Evolutionary conservation across 305 asterid species (phyloP), one percentile per base, ranked within the genome.

Genomic region (Solanum chacoense): DNA sequence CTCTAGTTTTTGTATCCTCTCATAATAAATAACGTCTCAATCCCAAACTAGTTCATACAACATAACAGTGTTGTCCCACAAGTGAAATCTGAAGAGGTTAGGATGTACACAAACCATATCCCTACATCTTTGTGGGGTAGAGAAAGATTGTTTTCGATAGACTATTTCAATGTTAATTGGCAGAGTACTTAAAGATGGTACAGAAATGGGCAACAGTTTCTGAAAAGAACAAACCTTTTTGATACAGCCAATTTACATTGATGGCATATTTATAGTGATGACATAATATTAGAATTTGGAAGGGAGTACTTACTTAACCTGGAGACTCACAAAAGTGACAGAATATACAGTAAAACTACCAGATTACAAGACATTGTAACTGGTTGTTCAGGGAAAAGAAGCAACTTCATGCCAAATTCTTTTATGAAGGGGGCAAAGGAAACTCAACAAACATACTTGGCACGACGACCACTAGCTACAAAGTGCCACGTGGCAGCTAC

Each of bases 211-310:
- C 7, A 73, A 20, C 24, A 16, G 79, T 40, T 14, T 81, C 86
- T 81, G 72, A 81, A 81, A 73, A 31, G 40, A 83, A 50, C 72
- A 45, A 29, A 81, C 86, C 72, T 81, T 45, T 75, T 81, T 81
- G 72, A 45, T 81, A 83, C 86, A 83, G 87, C 22, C 87, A 83
- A 50, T 83, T 83, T 83, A 83, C 87, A 83, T 29, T 50, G 42
- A 83, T 50, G 73, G 42, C 87, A 50, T 83, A 83, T 83, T 50
- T 83, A 83, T 83, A 81, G 13, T 42, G 86, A 81, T 80, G 86
- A 83, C 42, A 80, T 80, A 45, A 50, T 20, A 83, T 29, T 29
- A 45, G 71, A 29, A 45, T 10, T 81, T 81, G 20, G 35, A 18
- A 18, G 40, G 40, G 28, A 40, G 69, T 28, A 79, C 22, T 16